Evolutionary conservation across 2,329 filamentous ascomycete species (phyloP).

Genomic region (Ascocoryne sarcoides): DNA sequence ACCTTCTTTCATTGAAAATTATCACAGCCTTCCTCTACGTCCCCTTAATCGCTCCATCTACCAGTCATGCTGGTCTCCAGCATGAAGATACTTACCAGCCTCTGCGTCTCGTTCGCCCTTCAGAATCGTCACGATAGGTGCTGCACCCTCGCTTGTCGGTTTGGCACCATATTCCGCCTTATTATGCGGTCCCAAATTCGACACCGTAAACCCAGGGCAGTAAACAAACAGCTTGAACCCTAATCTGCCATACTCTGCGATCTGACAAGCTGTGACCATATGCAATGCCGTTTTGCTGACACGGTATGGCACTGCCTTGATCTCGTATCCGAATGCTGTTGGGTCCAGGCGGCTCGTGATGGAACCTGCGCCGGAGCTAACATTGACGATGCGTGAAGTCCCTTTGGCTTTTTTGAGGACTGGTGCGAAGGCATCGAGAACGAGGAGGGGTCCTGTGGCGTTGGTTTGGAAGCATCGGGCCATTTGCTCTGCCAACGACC

Average conservation of each 20-base stretch:
- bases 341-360: conserved; percentile 4
- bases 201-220: background rate
- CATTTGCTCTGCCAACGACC: background rate
- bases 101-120: background rate
- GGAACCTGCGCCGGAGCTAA: conserved; percentile 6
- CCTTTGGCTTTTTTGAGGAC: conserved; percentile 3
- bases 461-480: conserved; percentile 1
- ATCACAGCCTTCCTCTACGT: no score
- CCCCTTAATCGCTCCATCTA: no score
- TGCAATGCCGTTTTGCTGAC: conserved; percentile 5
- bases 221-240: conserved; percentile 3
- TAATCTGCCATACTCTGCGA: background rate
- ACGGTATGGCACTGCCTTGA: background rate
- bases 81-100: no score
- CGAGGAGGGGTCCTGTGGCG: background rate
- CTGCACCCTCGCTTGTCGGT: conserved; percentile 1
- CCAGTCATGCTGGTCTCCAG: no score
- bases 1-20: no score
- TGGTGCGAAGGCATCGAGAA: conserved; percentile 1
- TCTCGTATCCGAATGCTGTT: background rate
- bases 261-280: conserved; percentile 1
- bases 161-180: conserved; percentile 1
- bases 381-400: conserved; percentile 5
- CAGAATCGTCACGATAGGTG: background rate
- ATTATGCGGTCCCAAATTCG: conserved; percentile 1